Conservation (phyloP, 768 basidiomycete genomes). For the Lactarius hengduanensis region DNA sequence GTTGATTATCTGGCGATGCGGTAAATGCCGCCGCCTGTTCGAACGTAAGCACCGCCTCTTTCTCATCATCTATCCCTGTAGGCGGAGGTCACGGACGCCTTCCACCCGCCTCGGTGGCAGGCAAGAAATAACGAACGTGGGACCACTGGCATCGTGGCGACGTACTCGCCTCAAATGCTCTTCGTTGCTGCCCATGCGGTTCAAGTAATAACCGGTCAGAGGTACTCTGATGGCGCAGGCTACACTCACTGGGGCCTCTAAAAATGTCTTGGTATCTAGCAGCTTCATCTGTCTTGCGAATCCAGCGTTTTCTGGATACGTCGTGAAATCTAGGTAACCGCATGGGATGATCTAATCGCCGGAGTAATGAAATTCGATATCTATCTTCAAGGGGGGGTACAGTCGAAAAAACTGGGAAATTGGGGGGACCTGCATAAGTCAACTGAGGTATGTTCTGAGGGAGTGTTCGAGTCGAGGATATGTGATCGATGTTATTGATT, state of each 20-base stretch:
- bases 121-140: slow-evolving; percentile 2
- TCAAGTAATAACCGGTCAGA: neutral
- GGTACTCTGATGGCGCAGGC: neutral
- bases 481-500: too few species aligned
- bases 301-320: neutral
- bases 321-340: slow-evolving; percentile 6
- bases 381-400: too few species aligned
- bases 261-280: neutral
- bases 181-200: neutral
- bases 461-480: too few species aligned
- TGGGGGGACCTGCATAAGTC: too few species aligned
- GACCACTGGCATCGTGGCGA: neutral
- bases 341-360: too few species aligned
- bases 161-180: neutral
- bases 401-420: too few species aligned
- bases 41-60: neutral
- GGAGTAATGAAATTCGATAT: too few species aligned
- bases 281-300: neutral
- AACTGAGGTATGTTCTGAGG: too few species aligned
- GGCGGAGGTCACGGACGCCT: neutral
- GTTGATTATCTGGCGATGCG: neutral
- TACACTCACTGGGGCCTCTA: neutral
- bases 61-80: neutral
- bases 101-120: neutral
- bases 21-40: neutral